Evolutionary conservation across 345 rosid genomes (phyloP), one percentile per base, ranked within the genome.

Genomic region (Salix viminalis): DNA sequence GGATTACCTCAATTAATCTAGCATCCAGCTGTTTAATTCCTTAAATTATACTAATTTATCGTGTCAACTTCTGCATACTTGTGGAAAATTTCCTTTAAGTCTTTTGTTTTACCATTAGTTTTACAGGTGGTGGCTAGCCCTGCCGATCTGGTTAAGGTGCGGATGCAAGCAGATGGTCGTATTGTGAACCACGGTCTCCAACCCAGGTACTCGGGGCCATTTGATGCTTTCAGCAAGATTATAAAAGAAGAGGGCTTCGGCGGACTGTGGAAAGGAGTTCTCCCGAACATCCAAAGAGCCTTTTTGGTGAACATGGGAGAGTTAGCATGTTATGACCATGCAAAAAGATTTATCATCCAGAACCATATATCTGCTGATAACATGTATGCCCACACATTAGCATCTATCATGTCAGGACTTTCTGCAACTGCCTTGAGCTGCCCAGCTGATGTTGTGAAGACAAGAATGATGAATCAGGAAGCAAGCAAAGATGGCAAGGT

Each of bases 241-340:
- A 42, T 87, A n/a, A 83, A 44, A 1, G 66, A 88, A 42, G 93
- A 92, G 82, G 94, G 96, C 67, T 72, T 87, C 21, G 66, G 65
- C 36, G 96, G 97, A 23, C 81, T 94, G 16, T 92, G 97, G 98
- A 94, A 84, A 89, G 97, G 97, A 37, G 96, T 92, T 79, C 60
- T 94, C 41, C 97, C 97, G 7, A 91, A 94, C 78, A 89, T 89
- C 1, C 97, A 94, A 65, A 87, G 98, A 79, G 98, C 97, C 16
- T 94, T 94, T 82, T 79, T 92, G 19, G 97, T 92, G 76, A 94
- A 94, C 68, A 92, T 92, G 98, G 97, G 97, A 67, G 97, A 94
- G 76, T 76, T 94, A 79, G 97, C 94, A 30, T 92, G 98, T 74
- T 94, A 94, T 30, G 97, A 94, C 79, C 98, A 94, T 69, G 98